Evolutionary conservation across 2,329 filamentous ascomycete species (phyloP).

Genomic region (Ceratocystis diversiconidia): DNA sequence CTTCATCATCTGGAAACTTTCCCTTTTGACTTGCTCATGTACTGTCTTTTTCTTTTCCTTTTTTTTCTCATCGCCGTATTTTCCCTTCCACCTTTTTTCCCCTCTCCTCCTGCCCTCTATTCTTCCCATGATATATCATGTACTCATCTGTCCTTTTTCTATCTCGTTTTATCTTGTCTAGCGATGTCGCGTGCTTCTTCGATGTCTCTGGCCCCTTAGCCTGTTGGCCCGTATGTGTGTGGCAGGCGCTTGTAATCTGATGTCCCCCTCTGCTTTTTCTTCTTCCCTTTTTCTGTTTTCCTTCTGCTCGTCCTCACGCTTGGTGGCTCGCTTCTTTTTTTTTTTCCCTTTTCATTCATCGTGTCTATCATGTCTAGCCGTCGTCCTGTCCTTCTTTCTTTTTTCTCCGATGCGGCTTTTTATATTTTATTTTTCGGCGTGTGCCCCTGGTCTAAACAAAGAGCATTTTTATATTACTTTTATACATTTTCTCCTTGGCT

Average conservation of each 20-base stretch:
- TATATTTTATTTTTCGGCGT: neutral
- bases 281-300: neutral
- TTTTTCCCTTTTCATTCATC: neutral
- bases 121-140: neutral
- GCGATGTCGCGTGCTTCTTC: neutral
- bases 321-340: conserved; percentile 3
- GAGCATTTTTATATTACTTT: conserved; percentile 3
- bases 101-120: neutral
- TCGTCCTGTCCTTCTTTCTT: conserved; percentile 8
- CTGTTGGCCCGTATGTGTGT: neutral
- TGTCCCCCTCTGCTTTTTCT: conserved; percentile 2
- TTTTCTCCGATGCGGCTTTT: conserved; percentile 9
- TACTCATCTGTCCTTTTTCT: neutral
- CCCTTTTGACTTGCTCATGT: conserved; percentile 1
- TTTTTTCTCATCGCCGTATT: neutral
- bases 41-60: neutral
- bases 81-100: neutral
- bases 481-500: neutral
- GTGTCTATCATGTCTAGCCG: neutral
- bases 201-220: neutral
- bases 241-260: neutral
- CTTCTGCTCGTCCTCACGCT: neutral
- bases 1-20: neutral
- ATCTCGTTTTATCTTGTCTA: neutral
- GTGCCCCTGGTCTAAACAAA: neutral